Percentiles rank a stretch among this genome's conserved stretches.
Evolutionary conservation across 1,139 yeast genomes (phyloP).

Genomic region (Candida buenavistaensis): DNA sequence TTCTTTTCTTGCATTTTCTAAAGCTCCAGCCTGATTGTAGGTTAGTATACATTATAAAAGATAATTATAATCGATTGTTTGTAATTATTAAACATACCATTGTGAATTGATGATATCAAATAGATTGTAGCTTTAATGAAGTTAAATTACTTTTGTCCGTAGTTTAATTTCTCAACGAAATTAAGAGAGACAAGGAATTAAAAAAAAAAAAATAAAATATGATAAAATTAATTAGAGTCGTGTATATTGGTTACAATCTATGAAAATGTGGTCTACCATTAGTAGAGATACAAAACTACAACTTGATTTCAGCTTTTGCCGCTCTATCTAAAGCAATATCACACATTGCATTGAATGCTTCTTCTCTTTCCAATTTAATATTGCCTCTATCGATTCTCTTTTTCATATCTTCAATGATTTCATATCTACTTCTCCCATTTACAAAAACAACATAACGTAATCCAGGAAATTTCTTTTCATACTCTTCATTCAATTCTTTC

Average conservation of each 20-base stretch:
- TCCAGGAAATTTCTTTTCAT: conserved; percentile 77
- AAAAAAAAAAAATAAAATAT: too few species aligned
- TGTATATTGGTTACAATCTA: too few species aligned
- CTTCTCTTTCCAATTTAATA: conserved; percentile 53
- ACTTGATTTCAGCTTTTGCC: conserved; percentile 36
- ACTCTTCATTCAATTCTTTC: conserved; percentile 53
- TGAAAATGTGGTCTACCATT: too few species aligned
- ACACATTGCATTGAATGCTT: conserved; percentile 84
- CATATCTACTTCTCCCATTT: conserved; percentile 70
- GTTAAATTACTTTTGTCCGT: too few species aligned
- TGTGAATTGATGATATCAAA: conserved; percentile 5
- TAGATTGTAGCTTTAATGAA: background rate
- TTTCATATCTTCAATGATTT: conserved; percentile 66
- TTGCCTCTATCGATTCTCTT: conserved; percentile 57
- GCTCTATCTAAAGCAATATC: conserved; percentile 84
- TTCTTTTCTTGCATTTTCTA: conserved; percentile 96
- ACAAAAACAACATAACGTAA: conserved; percentile 89
- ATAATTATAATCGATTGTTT: conserved; percentile 1
- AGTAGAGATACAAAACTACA: too few species aligned
- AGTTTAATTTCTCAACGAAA: too few species aligned
- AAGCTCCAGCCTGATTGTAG: conserved; percentile 77
- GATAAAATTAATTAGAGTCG: too few species aligned
- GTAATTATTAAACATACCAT: conserved; percentile 10
- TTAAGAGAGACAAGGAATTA: too few species aligned
- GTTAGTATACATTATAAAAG: background rate